Evolutionary conservation across 768 basidiomycete genomes (phyloP), one percentile per base, ranked within the genome.

Genomic region (Vishniacozyma victoriae): DNA sequence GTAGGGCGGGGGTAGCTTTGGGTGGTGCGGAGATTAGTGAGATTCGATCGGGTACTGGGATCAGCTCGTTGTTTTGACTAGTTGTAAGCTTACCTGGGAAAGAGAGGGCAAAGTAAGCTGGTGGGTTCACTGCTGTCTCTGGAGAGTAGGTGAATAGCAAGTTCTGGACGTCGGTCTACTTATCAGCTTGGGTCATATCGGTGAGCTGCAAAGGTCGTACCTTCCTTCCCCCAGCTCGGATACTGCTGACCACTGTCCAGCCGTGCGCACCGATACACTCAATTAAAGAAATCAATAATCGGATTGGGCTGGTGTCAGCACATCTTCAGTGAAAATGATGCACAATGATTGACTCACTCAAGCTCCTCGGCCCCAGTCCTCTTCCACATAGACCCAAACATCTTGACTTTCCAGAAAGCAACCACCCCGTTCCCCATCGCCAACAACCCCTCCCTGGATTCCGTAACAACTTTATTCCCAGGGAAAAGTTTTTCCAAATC

Each of bases 1-100:
- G 55, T 49, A 68, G 45, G 9, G 53, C 57, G 1, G 66, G 66
- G 0, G 62, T 68, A 1, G 45, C 41, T 48, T 56, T 64, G 0
- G 60, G 45, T 22, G 66, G 66, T 4, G 66, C 44, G 5, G 58
- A 64, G 43, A 68, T 60, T 35, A 68, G 47, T 9, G 66, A 68
- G n/a, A 68, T 46, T 12, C 62, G 48, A 38, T 68, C 62, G 3
- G 60, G 52, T 19, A 68, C 66, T 68, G 39, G 7, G 20, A 16
- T n/a, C n/a, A 35, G 27, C 2, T 15, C 11, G 29, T 16, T 44
- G 43, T 5, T 15, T 9, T 39, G 16, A 18, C 26, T 14, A 13
- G 35, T n/a, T 9, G 15, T 12, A 7, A 36, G 38, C 62, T 56
- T 15, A 64, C 66, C 24, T 14, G 66, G 66, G 3, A 68, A 33